Conservation (phyloP, 2,329 filamentous ascomycete species). For the Cadophora malorum region DNA sequence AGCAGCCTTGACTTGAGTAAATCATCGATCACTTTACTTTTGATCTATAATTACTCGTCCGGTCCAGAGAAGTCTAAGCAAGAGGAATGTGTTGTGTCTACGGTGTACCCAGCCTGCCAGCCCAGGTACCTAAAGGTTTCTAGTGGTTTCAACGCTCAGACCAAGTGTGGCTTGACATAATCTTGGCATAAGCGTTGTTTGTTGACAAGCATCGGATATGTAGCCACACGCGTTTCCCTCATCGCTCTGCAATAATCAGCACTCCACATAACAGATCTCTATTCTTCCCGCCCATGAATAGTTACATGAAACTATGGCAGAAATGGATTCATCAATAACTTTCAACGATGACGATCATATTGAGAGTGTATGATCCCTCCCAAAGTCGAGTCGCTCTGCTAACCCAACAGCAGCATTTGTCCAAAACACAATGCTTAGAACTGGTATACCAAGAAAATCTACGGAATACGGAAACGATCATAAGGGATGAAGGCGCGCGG, state of each 20-base stretch:
- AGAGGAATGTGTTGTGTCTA: no score
- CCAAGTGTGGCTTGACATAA: background rate
- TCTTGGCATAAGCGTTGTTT: background rate
- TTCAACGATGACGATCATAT: constrained; percentile 41
- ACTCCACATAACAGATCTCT: background rate
- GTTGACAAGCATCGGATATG: background rate
- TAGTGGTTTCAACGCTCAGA: background rate
- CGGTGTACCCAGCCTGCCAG: no score
- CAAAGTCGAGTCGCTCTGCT: constrained; percentile 22
- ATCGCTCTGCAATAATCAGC: background rate
- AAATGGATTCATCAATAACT: constrained; percentile 42
- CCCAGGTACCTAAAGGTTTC: no score
- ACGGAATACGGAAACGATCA: constrained; percentile 69
- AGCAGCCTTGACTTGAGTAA: no score
- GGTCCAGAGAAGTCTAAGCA: no score
- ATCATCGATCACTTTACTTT: no score
- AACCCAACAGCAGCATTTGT: constrained; percentile 40
- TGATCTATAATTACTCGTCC: no score
- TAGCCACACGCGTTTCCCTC: constrained; percentile 17
- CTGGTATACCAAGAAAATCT: constrained; percentile 70
- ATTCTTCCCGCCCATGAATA: constrained; percentile 19
- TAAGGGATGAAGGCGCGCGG: constrained; percentile 77
- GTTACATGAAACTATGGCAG: constrained; percentile 16
- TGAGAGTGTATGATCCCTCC: constrained; percentile 37
- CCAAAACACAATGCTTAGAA: constrained; percentile 59